Percentiles rank a stretch among this genome's conserved stretches.
Conservation (phyloP, 1,284 basidiomycete genomes). For the Coniferiporia weirii region DNA sequence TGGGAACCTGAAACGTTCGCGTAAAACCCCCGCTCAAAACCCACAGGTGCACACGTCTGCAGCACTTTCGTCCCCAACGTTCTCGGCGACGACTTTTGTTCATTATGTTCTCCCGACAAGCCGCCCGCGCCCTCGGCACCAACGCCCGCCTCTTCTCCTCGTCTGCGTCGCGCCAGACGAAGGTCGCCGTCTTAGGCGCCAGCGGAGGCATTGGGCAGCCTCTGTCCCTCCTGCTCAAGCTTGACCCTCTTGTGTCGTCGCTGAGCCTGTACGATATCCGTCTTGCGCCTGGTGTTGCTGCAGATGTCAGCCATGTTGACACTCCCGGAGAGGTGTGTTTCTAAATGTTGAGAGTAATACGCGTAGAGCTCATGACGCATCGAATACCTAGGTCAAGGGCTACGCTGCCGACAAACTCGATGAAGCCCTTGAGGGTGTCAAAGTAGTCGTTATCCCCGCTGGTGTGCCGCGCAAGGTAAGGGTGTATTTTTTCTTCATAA, state of each 20-base stretch:
- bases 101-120: conserved; percentile 53
- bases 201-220: conserved; percentile 93
- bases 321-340: conserved; percentile 72
- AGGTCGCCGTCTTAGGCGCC: conserved; percentile 89
- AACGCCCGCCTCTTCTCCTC: conserved; percentile 73
- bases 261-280: conserved; percentile 88
- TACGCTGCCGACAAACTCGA: conserved; percentile 83
- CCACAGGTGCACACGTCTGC: too few relatives aligned
- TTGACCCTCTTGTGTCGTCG: conserved; percentile 74
- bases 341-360: conserved; percentile 2
- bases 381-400: conserved; percentile 57
- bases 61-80: too few relatives aligned
- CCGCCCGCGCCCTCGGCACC: conserved; percentile 42
- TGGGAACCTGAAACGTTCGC: too few relatives aligned
- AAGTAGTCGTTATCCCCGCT: conserved; percentile 96
- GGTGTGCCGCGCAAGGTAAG: conserved; percentile 92
- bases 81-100: neutral
- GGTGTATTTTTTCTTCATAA: neutral
- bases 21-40: too few relatives aligned
- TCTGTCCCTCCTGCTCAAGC: conserved; percentile 84
- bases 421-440: conserved; percentile 77
- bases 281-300: conserved; percentile 88
- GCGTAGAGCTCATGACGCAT: too few relatives aligned
- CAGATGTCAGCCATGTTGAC: conserved; percentile 92
- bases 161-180: conserved; percentile 65